Percentiles rank a stretch among this genome's conserved stretches.
Conservation (phyloP, 2,329 filamentous ascomycete genomes). For the Fusarium newnesense region DNA sequence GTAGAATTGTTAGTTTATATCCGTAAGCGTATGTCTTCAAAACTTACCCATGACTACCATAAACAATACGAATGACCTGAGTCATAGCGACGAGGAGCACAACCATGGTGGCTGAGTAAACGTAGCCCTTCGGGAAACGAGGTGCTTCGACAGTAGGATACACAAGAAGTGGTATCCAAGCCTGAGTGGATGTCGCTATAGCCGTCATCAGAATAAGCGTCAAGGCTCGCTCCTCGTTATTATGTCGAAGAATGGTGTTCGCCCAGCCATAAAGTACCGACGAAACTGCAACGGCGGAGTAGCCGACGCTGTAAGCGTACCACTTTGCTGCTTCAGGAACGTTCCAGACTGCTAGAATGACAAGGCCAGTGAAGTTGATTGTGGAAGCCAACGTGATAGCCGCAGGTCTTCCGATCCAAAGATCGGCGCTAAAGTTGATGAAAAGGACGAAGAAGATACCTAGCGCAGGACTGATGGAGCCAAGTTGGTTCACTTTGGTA, state of each 20-base stretch:
- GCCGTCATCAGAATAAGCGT: background rate
- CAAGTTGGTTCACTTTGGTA: background rate
- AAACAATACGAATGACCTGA: background rate
- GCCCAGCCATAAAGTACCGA: background rate
- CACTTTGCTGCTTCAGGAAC: background rate
- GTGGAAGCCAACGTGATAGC: background rate
- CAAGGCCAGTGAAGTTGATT: background rate
- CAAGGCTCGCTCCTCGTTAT: background rate
- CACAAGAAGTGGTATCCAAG: background rate
- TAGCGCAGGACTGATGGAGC: background rate
- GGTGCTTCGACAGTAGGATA: background rate
- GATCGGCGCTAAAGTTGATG: background rate
- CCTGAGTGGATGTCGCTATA: background rate
- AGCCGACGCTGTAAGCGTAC: background rate
- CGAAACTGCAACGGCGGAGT: background rate
- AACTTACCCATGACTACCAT: background rate
- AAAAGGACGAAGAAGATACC: background rate
- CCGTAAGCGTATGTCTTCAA: fast-evolving
- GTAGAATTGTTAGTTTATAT: background rate
- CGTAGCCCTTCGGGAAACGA: background rate
- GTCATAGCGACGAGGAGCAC: background rate
- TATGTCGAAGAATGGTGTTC: background rate
- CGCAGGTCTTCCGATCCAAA: background rate
- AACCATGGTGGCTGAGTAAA: background rate
- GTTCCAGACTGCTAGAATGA: background rate